phyloP scores from a whole-genome alignment of 495 filamentous ascomycete species.

The Neurospora sp. region DNA sequence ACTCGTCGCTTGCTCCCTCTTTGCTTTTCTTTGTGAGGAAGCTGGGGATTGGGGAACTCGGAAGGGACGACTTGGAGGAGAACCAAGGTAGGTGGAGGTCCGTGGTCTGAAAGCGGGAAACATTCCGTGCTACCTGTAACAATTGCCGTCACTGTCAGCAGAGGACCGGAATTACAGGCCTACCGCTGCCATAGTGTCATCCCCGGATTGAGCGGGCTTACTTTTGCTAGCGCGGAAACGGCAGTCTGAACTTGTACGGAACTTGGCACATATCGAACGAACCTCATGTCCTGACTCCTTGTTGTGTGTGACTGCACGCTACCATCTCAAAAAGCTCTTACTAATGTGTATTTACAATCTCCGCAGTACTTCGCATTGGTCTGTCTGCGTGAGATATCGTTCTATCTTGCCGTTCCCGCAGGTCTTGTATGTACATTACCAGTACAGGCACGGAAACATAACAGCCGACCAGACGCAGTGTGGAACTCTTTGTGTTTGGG shows the following conservation, averaged over 20 bases:
- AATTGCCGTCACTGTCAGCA: neutral
- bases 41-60: neutral
- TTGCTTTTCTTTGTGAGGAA: neutral
- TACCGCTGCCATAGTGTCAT: neutral
- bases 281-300: neutral
- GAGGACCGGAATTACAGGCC: neutral
- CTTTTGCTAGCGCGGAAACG: neutral
- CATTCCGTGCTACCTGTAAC: neutral
- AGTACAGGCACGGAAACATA: neutral
- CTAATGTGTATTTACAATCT: neutral
- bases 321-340: neutral
- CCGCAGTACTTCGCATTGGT: neutral
- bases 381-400: neutral
- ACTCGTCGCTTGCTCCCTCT: neutral
- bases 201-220: neutral
- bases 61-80: neutral
- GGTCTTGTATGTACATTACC: neutral
- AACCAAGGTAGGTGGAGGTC: neutral
- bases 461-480: neutral
- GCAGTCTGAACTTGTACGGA: neutral
- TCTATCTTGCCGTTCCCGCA: neutral
- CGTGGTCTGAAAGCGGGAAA: neutral
- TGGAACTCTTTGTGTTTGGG: neutral
- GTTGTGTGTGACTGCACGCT: neutral
- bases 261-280: neutral